Evolutionary conservation across 2,329 filamentous ascomycete species (phyloP).

Genomic region (Trichoderma koningiopsis): DNA sequence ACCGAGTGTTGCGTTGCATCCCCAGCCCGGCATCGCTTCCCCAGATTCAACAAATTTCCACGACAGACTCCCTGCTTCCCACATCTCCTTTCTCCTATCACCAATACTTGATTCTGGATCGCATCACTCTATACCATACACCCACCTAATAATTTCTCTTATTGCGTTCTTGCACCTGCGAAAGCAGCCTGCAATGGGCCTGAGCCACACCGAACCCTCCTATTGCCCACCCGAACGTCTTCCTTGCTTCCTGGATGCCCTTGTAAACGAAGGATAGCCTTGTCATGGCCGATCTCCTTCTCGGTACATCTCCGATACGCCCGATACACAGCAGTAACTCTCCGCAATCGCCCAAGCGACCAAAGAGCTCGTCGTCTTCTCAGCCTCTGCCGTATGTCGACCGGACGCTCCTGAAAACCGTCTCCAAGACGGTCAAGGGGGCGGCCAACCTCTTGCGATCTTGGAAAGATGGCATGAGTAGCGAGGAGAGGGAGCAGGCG

Average conservation of each 20-base stretch:
- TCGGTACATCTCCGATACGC: slow-evolving; percentile 32
- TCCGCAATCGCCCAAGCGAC: slow-evolving; percentile 26
- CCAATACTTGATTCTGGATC: not conserved
- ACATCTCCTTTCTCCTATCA: not conserved
- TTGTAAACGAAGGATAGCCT: not conserved
- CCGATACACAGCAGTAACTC: slow-evolving; percentile 31
- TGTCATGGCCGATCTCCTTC: slow-evolving; percentile 36
- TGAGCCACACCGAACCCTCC: slow-evolving; percentile 10
- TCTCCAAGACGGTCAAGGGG: slow-evolving; percentile 41
- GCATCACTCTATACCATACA: not conserved
- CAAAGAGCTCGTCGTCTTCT: slow-evolving; percentile 28
- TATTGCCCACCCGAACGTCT: slow-evolving; percentile 8
- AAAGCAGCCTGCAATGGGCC: slow-evolving; percentile 6
- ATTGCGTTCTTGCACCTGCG: not conserved
- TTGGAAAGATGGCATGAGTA: slow-evolving; percentile 56
- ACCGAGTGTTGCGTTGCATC: not conserved
- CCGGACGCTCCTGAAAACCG: slow-evolving; percentile 30
- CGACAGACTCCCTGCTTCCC: slow-evolving; percentile 3
- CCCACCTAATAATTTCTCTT: not conserved
- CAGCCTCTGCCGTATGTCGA: not conserved
- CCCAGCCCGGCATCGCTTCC: slow-evolving; percentile 2
- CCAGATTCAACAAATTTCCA: slow-evolving; percentile 11
- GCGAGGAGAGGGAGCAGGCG: slow-evolving; percentile 51
- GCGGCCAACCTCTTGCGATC: slow-evolving; percentile 48
- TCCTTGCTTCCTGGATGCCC: slow-evolving; percentile 9